These are phyloP conservation scores for Monotropa hypopitys DNA, from an alignment of 179 eudicot genomes.

Conservation along the genomic window DNA sequence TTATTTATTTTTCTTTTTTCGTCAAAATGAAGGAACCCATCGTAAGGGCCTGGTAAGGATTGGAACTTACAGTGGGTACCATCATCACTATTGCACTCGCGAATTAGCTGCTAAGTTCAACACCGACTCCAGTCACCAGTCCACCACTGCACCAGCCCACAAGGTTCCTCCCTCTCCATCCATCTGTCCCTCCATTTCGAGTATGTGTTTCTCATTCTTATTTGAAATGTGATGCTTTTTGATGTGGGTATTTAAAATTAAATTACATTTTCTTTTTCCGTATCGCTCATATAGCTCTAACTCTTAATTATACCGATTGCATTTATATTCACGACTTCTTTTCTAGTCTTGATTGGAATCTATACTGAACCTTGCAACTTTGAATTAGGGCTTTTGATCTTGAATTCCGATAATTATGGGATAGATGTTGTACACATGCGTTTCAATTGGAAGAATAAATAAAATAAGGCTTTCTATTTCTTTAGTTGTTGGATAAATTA, in stretches of 20 bases:
- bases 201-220: not conserved
- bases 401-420: not conserved
- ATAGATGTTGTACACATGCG: too few relatives aligned
- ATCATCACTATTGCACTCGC: not conserved
- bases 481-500: not conserved
- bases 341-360: not conserved
- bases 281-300: not conserved
- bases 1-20: too few relatives aligned
- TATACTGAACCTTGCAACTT: not conserved
- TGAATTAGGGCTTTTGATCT: not conserved
- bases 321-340: not conserved
- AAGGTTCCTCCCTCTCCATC: not conserved
- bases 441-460: not conserved
- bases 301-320: not conserved
- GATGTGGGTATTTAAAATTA: not conserved
- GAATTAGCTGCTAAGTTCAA: not conserved
- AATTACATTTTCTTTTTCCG: not conserved
- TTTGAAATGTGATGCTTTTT: not conserved
- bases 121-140: not conserved
- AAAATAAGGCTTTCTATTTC: not conserved
- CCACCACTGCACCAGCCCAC: not conserved
- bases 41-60: too few relatives aligned
- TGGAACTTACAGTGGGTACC: too few relatives aligned
- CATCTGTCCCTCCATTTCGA: not conserved
- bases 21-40: too few relatives aligned